Conservation (phyloP, 148 eudicot species). For the Rheum nobile region DNA sequence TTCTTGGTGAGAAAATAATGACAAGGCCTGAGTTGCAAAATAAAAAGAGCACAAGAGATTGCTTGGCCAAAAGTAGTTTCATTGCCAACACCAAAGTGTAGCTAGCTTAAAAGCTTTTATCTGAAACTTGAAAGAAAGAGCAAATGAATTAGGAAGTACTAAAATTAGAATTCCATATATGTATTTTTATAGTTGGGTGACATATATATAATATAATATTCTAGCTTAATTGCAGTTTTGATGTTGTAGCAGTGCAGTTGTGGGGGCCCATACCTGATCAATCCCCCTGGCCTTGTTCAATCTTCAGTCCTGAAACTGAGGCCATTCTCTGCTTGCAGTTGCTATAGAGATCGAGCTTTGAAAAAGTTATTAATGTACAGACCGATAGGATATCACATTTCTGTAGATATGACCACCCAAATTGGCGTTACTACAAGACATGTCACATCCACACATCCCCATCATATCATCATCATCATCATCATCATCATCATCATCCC, state of each 20-base stretch:
- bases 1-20: background rate
- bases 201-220: too few relatives aligned
- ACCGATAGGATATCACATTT: background rate
- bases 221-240: too few relatives aligned
- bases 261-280: slow-evolving; percentile 2
- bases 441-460: slow-evolving; percentile 34
- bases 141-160: too few relatives aligned
- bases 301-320: too few relatives aligned
- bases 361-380: background rate
- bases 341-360: too few relatives aligned
- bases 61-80: background rate
- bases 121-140: too few relatives aligned
- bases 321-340: too few relatives aligned
- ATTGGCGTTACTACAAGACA: background rate
- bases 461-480: background rate
- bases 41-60: background rate
- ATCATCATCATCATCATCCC: slow-evolving; percentile 24
- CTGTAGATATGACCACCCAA: background rate
- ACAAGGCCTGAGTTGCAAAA: background rate
- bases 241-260: too few relatives aligned
- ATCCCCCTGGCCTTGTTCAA: background rate
- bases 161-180: too few relatives aligned
- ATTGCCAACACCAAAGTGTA: too few relatives aligned
- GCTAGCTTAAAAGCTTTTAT: too few relatives aligned
- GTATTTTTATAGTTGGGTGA: too few relatives aligned